phyloP scores from a whole-genome alignment of 1,139 yeast species.

The Suhomyces wounanorum region DNA sequence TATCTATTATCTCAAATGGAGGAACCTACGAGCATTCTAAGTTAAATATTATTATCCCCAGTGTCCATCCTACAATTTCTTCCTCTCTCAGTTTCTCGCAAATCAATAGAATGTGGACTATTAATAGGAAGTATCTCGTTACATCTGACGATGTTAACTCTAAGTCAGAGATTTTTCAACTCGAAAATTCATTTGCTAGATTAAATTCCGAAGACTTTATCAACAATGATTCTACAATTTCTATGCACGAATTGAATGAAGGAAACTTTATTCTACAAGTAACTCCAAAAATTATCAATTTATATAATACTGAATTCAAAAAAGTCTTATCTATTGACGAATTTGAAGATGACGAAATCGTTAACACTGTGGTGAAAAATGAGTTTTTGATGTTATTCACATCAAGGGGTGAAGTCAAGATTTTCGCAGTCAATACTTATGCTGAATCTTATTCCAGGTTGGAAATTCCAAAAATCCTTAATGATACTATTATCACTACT shows the following conservation, averaged over 20 bases:
- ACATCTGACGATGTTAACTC: slow-evolving; percentile 69
- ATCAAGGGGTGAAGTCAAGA: slow-evolving; percentile 58
- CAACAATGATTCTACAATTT: slow-evolving; percentile 64
- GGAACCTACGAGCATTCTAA: slow-evolving; percentile 63
- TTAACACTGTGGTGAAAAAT: slow-evolving; percentile 53
- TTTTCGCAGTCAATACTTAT: slow-evolving; percentile 46
- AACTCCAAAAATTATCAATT: slow-evolving; percentile 62
- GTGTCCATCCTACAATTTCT: slow-evolving; percentile 64
- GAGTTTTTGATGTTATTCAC: slow-evolving; percentile 54
- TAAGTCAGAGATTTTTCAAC: slow-evolving; percentile 73
- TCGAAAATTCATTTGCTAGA: slow-evolving; percentile 66
- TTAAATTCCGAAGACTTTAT: slow-evolving; percentile 65
- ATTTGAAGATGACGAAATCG: slow-evolving; percentile 49
- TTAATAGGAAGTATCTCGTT: slow-evolving; percentile 57
- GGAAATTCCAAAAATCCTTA: slow-evolving; percentile 52
- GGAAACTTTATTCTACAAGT: slow-evolving; percentile 73
- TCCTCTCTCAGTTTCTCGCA: slow-evolving; percentile 76
- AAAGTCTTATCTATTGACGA: slow-evolving; percentile 37
- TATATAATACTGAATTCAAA: slow-evolving; percentile 67
- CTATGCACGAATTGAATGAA: slow-evolving; percentile 61
- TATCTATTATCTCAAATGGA: slow-evolving; percentile 68
- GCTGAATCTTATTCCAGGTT: slow-evolving; percentile 39
- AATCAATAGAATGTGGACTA: slow-evolving; percentile 75
- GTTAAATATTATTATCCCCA: slow-evolving; percentile 62
- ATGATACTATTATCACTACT: slow-evolving; percentile 65